These are phyloP conservation scores for Gastrolobium bilobum DNA, from an alignment of 306 rosid genomes.

Conservation along the genomic window DNA sequence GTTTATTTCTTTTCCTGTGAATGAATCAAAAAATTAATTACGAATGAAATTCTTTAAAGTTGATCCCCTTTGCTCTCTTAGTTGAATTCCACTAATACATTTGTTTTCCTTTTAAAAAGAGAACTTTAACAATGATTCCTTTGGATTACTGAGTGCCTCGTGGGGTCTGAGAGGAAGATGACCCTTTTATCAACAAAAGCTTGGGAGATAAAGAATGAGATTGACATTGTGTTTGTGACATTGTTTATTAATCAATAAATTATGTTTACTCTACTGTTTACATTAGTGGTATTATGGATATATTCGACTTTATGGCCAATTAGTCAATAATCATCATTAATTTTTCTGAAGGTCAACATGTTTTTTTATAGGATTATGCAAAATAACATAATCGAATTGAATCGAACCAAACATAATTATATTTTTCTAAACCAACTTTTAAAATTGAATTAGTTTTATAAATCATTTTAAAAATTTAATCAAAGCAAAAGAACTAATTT, in stretches of 20 bases:
- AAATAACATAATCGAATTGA: too few relatives aligned
- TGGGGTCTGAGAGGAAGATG: conserved; percentile 12
- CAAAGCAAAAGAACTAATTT: too few relatives aligned
- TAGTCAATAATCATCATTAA: conserved; percentile 33
- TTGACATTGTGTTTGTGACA: neutral
- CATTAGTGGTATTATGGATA: neutral
- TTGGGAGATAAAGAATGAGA: conserved; percentile 1
- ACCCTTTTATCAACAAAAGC: neutral
- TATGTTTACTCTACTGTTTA: conserved; percentile 15
- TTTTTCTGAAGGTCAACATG: conserved; percentile 36
- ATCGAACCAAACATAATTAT: too few relatives aligned
- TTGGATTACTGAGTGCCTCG: conserved; percentile 31
- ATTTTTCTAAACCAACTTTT: too few relatives aligned
- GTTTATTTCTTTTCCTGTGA: neutral
- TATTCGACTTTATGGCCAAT: conserved; percentile 7
- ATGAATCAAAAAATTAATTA: neutral
- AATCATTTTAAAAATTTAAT: too few relatives aligned
- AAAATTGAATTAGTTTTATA: too few relatives aligned
- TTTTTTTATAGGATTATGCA: neutral
- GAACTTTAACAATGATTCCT: conserved; percentile 21
- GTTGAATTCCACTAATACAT: conserved; percentile 26
- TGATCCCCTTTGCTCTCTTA: neutral
- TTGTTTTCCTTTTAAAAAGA: neutral
- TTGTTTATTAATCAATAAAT: conserved; percentile 2
- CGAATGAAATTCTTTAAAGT: neutral